A percentile compares a stretch with the other conserved stretches of the same genome.
Conservation (phyloP, 768 basidiomycete genomes). For the Termitomyces sp. region DNA sequence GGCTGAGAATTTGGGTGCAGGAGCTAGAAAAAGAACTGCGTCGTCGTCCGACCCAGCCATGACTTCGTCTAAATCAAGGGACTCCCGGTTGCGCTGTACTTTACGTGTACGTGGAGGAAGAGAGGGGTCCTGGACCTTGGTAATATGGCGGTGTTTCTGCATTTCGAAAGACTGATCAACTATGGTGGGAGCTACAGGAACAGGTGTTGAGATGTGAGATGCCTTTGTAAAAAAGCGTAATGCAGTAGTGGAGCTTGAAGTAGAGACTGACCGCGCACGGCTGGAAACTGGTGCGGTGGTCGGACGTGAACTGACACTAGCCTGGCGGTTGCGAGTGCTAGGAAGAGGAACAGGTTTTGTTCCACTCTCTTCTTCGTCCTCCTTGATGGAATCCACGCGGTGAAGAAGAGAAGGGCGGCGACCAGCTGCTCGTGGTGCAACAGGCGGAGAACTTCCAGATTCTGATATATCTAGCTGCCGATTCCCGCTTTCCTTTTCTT, state of each 20-base stretch:
- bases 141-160: slow-evolving; percentile 21
- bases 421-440: slow-evolving; percentile 29
- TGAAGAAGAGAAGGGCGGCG: slow-evolving; percentile 40
- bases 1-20: slow-evolving; percentile 16
- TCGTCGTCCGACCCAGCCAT: slow-evolving; percentile 72
- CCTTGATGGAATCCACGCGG: slow-evolving; percentile 61
- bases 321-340: slow-evolving; percentile 38
- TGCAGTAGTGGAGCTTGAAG: slow-evolving; percentile 25
- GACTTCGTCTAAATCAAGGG: slow-evolving; percentile 70
- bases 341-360: slow-evolving; percentile 22
- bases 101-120: slow-evolving; percentile 50
- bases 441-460: slow-evolving; percentile 25
- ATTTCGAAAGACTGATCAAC: slow-evolving; percentile 23
- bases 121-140: slow-evolving; percentile 26
- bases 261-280: slow-evolving; percentile 39
- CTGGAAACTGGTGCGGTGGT: slow-evolving; percentile 24
- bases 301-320: slow-evolving; percentile 40
- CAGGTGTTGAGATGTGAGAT: slow-evolving; percentile 26
- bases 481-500: slow-evolving; percentile 55
- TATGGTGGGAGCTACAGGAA: slow-evolving; percentile 23
- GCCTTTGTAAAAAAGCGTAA: slow-evolving; percentile 23
- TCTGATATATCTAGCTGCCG: slow-evolving; percentile 35
- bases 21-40: slow-evolving; percentile 17
- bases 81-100: slow-evolving; percentile 57
- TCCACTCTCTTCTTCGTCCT: slow-evolving; percentile 57